A percentile compares a stretch with the other conserved stretches of the same genome.
Evolutionary conservation across 1,284 basidiomycete genomes (phyloP).

Genomic region (Fomitopsis betulina): DNA sequence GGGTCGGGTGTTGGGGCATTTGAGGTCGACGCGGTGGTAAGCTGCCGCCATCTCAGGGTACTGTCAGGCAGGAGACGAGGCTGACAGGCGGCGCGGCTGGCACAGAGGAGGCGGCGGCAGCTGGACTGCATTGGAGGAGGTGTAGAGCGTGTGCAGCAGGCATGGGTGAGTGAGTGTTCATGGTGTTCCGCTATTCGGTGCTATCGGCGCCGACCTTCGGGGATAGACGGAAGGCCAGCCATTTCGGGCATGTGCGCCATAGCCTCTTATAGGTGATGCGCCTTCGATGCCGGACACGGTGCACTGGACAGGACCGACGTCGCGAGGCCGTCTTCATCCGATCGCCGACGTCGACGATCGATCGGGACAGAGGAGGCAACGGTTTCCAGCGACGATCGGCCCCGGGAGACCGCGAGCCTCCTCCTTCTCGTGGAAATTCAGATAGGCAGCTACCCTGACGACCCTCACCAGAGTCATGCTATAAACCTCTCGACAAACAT

Average conservation of each 20-base stretch:
- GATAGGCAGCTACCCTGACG: neutral
- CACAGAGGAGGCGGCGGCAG: neutral
- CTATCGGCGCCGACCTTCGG: conserved; percentile 1
- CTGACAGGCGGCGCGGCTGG: neutral
- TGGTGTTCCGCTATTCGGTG: neutral
- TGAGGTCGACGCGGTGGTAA: neutral
- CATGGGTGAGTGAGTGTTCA: neutral
- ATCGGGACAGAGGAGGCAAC: neutral
- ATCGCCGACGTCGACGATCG: neutral
- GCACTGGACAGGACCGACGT: neutral
- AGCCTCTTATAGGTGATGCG: neutral
- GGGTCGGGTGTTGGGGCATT: neutral
- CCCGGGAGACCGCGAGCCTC: neutral
- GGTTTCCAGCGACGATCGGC: neutral
- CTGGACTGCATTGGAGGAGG: neutral
- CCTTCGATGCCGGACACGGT: neutral
- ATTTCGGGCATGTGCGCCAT: neutral
- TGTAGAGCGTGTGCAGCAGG: neutral
- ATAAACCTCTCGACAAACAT: neutral
- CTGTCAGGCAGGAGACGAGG: neutral
- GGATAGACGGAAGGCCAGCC: neutral
- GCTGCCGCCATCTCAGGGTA: neutral
- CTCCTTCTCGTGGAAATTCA: neutral
- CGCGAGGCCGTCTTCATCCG: neutral
- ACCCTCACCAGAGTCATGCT: neutral